phyloP scores from a whole-genome alignment of 2,329 filamentous ascomycete genomes.

The Trichoderma sp. region DNA sequence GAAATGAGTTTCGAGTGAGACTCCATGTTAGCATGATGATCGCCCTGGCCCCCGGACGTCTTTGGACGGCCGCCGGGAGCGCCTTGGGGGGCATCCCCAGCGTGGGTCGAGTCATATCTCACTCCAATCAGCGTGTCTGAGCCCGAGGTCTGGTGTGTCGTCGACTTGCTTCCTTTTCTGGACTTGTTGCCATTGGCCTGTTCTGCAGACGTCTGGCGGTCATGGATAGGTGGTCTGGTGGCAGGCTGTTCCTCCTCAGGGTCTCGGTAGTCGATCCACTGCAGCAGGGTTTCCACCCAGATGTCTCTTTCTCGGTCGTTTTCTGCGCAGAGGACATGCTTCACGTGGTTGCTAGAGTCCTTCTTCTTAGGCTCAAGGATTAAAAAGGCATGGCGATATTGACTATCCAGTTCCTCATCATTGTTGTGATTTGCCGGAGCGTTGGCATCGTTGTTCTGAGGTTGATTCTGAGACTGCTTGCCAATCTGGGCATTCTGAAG shows the following conservation, averaged over 20 bases:
- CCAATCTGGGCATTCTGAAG: conserved; percentile 89
- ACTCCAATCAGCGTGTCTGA: conserved; percentile 57
- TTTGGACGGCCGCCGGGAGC: conserved; percentile 41
- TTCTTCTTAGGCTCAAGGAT: conserved; percentile 96
- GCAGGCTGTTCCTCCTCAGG: conserved; percentile 50
- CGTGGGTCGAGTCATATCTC: conserved; percentile 58
- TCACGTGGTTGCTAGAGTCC: conserved; percentile 82
- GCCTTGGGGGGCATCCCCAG: conserved; percentile 52
- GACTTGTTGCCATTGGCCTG: conserved; percentile 35
- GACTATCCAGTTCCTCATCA: conserved; percentile 81
- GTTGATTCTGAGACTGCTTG: conserved; percentile 76
- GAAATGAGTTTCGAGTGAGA: conserved; percentile 66
- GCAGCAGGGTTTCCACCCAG: conserved; percentile 88
- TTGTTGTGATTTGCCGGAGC: conserved; percentile 58
- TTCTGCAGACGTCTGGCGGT: conserved; percentile 43
- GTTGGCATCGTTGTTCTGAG: conserved; percentile 51
- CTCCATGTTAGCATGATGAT: conserved; percentile 37
- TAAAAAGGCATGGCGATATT: conserved; percentile 95
- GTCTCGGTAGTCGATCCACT: conserved; percentile 80
- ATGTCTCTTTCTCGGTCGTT: conserved; percentile 89
- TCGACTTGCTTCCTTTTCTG: conserved; percentile 37
- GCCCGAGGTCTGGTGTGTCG: conserved; percentile 41
- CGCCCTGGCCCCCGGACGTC: conserved; percentile 38
- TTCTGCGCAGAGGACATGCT: conserved; percentile 94
- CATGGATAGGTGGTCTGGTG: conserved; percentile 40